These are phyloP conservation scores for Domatiomyces globalis DNA, from an alignment of 2,329 filamentous ascomycete species.

Conservation along the genomic window DNA sequence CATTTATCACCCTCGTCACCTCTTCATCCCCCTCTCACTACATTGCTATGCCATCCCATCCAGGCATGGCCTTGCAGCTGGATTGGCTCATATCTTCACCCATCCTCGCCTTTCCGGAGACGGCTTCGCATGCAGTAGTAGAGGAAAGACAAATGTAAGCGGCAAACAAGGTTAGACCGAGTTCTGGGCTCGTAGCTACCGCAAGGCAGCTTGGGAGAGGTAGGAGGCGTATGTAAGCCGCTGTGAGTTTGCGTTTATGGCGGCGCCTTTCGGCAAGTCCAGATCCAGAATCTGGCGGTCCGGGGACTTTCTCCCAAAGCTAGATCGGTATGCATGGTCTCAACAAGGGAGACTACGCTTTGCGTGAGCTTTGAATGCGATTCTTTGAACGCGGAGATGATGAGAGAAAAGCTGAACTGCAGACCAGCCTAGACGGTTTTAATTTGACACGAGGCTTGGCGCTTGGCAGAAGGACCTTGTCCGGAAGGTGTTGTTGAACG, in stretches of 20 bases:
- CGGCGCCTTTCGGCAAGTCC: constrained; percentile 91
- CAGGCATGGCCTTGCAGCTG: constrained; percentile 23
- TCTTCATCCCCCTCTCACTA: constrained; percentile 30
- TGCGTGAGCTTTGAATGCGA: constrained; percentile 99
- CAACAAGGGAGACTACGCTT: constrained; percentile 39
- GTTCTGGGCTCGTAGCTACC: constrained; percentile 3
- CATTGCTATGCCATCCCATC: constrained; percentile 10
- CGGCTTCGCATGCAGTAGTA: constrained; percentile 13
- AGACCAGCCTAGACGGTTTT: background rate
- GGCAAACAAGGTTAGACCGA: constrained; percentile 32
- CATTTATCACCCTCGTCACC: constrained; percentile 22
- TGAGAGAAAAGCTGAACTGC: background rate
- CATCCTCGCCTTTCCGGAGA: constrained; percentile 38
- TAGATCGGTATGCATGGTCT: constrained; percentile 27
- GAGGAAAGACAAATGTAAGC: constrained; percentile 33
- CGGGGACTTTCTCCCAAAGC: constrained; percentile 99
- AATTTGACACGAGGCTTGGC: background rate
- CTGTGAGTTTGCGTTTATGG: constrained; percentile 86
- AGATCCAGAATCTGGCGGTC: constrained; percentile 53
- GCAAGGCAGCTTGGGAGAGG: constrained; percentile 26
- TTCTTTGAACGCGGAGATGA: constrained; percentile 86
- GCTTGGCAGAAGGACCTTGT: background rate
- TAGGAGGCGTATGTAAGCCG: constrained; percentile 63
- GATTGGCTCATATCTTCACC: constrained; percentile 85
- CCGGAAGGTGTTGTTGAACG: background rate